Evolutionary conservation across 495 filamentous ascomycete genomes (phyloP), one percentile per base, ranked within the genome.

Genomic region (Echria macrotheca): DNA sequence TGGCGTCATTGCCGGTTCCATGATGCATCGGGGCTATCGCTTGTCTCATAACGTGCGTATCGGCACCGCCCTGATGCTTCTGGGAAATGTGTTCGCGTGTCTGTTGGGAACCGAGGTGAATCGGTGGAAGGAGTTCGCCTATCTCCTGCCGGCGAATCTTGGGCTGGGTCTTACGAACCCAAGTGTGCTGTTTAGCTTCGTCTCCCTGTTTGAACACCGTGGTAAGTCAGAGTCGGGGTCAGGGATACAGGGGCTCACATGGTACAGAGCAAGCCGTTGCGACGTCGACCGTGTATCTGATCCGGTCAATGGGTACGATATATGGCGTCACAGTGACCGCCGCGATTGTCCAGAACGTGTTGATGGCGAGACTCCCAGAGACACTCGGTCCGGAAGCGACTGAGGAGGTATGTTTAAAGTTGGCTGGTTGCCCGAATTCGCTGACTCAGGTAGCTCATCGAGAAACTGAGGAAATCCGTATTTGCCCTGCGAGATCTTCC

Each of bases 131-230:
- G 81, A 84, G 47, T 72, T 77, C 31, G 63, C 75, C 2, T 84
- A 74, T 49, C 69, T 84, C 14, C 71, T 85, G 31, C 81, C 82
- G 0, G 79, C 78, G 9, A 84, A 80, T 53, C 58, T 85, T 1
- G 81, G 81, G 7, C 78, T 83, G 40, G 81, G 81, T 2, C 77
- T 84, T 18, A 76, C 81, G 1, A 82, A 81, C 48, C 82, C 82
- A 0, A 76, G 75, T 0, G 78, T 82, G 15, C 52, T 84, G 25
- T 84, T 84, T 53, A 84, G 78, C 5, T 79, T 81, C 43, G 66
- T 86, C 0, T 79, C 81, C 1, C 69, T 80, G 1, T 83, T 82
- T 54, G 78, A 79, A 18, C 82, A 84, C 46, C 61, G 69, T 47
- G 79, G 82, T 84, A 69, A 31, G 67, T 49, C 4, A 11, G 15